Evolutionary conservation across 345 rosid genomes (phyloP).

Genomic region (Kernera saxatilis): DNA sequence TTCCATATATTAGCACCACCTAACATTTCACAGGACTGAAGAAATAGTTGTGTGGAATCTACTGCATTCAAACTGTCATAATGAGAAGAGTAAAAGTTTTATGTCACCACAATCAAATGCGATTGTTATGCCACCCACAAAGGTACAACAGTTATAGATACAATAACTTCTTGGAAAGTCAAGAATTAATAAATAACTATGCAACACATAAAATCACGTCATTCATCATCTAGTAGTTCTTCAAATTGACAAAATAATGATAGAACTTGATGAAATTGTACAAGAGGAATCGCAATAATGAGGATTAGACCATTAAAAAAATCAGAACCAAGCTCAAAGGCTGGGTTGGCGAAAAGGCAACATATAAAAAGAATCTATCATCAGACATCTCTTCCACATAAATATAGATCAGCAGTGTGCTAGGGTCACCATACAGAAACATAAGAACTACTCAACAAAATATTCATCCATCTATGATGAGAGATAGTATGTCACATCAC

Average conservation of each 20-base stretch:
- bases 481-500: slow-evolving; percentile 9
- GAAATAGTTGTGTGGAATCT: not conserved
- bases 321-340: not conserved
- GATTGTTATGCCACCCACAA: not conserved
- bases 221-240: not conserved
- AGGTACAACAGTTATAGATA: not conserved
- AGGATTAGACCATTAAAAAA: not conserved
- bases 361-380: not conserved
- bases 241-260: slow-evolving; percentile 3
- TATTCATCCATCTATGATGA: slow-evolving; percentile 4
- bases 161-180: not conserved
- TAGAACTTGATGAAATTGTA: not conserved
- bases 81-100: not conserved
- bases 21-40: not conserved
- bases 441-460: slow-evolving; percentile 8
- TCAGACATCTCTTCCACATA: slow-evolving; percentile 4
- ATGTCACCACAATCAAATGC: slow-evolving; percentile 10
- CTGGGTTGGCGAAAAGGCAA: slow-evolving; percentile 1
- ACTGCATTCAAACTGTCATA: not conserved
- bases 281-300: not conserved
- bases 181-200: not conserved
- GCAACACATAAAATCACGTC: slow-evolving; percentile 10
- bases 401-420: not conserved
- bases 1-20: slow-evolving; percentile 12
- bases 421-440: slow-evolving; percentile 4